Evolutionary conservation across 106 monocot genomes (phyloP).

Genomic region (Platanthera zijinensis): DNA sequence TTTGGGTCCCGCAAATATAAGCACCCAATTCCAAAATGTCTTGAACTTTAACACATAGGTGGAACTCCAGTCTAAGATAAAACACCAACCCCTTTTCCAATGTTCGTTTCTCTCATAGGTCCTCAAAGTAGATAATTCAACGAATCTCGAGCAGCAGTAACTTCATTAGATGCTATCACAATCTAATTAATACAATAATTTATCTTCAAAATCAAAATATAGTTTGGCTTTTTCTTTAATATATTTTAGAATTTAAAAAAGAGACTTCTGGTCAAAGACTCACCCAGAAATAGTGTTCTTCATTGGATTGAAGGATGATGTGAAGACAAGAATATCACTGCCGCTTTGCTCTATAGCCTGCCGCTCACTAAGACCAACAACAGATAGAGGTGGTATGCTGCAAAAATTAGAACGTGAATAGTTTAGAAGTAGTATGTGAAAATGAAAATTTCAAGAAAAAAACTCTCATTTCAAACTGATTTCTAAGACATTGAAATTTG

Average conservation of each 20-base stretch:
- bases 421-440: neutral
- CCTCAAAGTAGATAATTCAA: too few relatives aligned
- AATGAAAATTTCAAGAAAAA: neutral
- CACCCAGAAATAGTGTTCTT: slow-evolving; percentile 93
- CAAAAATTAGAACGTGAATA: slow-evolving; percentile 5
- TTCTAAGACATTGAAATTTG: neutral
- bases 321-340: slow-evolving; percentile 73
- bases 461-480: neutral
- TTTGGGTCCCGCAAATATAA: too few relatives aligned
- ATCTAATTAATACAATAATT: too few relatives aligned
- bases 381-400: slow-evolving; percentile 94
- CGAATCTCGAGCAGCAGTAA: too few relatives aligned
- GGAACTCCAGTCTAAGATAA: too few relatives aligned
- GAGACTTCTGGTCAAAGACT: slow-evolving; percentile 3
- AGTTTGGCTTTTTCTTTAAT: neutral
- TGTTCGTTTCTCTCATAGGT: too few relatives aligned
- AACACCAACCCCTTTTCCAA: too few relatives aligned
- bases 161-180: too few relatives aligned
- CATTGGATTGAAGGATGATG: slow-evolving; percentile 91
- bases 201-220: too few relatives aligned
- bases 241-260: neutral
- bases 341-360: slow-evolving; percentile 72
- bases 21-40: too few relatives aligned
- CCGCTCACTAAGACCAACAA: slow-evolving; percentile 86
- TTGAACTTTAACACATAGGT: too few relatives aligned